Evolutionary conservation across 345 rosid genomes (phyloP).

Genomic region (Streptanthus diversifolius): DNA sequence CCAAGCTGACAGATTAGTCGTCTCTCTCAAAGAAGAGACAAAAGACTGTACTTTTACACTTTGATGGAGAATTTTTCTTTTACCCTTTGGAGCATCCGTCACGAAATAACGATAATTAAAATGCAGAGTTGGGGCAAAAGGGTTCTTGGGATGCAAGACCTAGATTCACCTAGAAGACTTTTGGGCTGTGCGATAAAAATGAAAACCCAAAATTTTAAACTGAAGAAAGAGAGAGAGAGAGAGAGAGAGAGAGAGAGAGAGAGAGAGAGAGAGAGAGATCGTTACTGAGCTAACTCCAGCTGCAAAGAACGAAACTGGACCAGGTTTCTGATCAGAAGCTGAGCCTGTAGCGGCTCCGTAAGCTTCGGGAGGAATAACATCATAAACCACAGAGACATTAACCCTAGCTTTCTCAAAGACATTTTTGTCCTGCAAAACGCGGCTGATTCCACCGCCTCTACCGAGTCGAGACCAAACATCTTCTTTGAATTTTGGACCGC

Average conservation of each 20-base stretch:
- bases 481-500: slow-evolving; percentile 75
- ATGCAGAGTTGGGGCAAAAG: slow-evolving; percentile 78
- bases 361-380: slow-evolving; percentile 99
- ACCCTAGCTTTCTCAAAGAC: slow-evolving; percentile 98
- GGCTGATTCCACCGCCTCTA: slow-evolving; percentile 97
- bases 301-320: slow-evolving; percentile 86
- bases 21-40: too few species aligned
- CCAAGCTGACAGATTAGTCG: too few species aligned
- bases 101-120: slow-evolving; percentile 36
- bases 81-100: slow-evolving; percentile 73
- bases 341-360: slow-evolving; percentile 86
- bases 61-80: neutral
- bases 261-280: neutral
- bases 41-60: neutral
- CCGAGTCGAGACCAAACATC: slow-evolving; percentile 98
- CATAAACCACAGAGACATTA: slow-evolving; percentile 92
- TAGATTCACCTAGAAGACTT: slow-evolving; percentile 1
- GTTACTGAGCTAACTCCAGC: slow-evolving; percentile 94
- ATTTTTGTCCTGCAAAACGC: slow-evolving; percentile 85
- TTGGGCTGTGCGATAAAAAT: neutral
- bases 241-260: too few species aligned
- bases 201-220: neutral
- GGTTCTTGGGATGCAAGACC: slow-evolving; percentile 54
- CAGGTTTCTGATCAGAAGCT: slow-evolving; percentile 63
- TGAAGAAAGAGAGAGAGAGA: too few species aligned